Percentiles rank a stretch among this genome's conserved stretches.
Evolutionary conservation across 768 basidiomycete genomes (phyloP).

Genomic region (Neoboletus subvelutipes): DNA sequence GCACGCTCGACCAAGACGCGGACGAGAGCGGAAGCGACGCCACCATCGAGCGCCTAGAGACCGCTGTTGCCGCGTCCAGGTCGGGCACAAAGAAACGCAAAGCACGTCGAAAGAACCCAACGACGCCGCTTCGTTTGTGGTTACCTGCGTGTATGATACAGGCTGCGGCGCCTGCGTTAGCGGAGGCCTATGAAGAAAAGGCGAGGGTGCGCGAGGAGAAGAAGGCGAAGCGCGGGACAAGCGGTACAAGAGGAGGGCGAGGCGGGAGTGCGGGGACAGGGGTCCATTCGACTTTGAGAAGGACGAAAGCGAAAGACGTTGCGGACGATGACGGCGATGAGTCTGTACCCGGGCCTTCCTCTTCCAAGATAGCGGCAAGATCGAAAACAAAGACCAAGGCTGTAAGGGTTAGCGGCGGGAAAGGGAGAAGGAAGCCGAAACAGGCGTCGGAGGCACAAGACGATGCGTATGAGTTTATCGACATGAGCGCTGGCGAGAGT

Average conservation of each 20-base stretch:
- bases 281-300: background rate
- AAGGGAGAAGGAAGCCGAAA: slow-evolving; percentile 22
- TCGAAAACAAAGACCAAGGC: slow-evolving; percentile 11
- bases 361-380: slow-evolving; percentile 1
- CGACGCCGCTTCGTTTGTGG: slow-evolving; percentile 69
- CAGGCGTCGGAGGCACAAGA: slow-evolving; percentile 26
- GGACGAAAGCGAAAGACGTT: background rate
- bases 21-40: slow-evolving; percentile 47
- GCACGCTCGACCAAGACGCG: slow-evolving; percentile 26
- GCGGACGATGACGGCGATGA: background rate
- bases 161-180: slow-evolving; percentile 63
- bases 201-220: slow-evolving; percentile 44
- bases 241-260: slow-evolving; percentile 9
- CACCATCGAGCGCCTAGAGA: slow-evolving; percentile 24
- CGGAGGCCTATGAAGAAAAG: slow-evolving; percentile 62
- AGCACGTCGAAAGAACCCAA: slow-evolving; percentile 37
- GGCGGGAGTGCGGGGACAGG: slow-evolving; percentile 2
- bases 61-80: slow-evolving; percentile 22
- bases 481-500: slow-evolving; percentile 27
- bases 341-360: slow-evolving; percentile 1
- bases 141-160: slow-evolving; percentile 78
- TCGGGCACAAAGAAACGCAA: slow-evolving; percentile 23
- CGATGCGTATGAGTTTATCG: slow-evolving; percentile 26
- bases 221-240: slow-evolving; percentile 35
- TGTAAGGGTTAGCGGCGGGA: background rate